These are phyloP conservation scores for Nicotiana noctiflora DNA, from an alignment of 257 asterid genomes.

Conservation along the genomic window DNA sequence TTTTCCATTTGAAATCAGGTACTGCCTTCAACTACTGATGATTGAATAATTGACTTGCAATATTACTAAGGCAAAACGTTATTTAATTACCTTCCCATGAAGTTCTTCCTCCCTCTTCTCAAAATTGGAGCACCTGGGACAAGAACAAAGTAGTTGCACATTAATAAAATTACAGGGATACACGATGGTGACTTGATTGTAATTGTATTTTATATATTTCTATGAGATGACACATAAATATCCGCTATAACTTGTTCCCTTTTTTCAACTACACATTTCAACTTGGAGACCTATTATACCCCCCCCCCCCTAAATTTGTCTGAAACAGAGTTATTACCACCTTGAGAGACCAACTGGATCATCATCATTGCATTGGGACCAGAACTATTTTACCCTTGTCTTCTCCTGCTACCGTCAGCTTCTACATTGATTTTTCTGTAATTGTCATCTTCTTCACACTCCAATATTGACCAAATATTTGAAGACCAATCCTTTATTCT, in stretches of 20 bases:
- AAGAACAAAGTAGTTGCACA: conserved; percentile 15
- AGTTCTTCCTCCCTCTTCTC: conserved; percentile 56
- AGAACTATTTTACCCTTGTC: neutral
- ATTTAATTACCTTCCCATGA: conserved; percentile 46
- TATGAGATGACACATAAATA: neutral
- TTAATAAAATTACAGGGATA: neutral
- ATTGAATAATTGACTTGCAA: neutral
- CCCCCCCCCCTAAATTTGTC: conserved; percentile 4
- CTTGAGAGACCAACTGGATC: neutral
- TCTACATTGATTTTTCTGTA: neutral
- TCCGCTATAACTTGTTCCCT: neutral
- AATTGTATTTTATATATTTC: neutral
- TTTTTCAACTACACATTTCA: neutral
- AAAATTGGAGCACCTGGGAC: conserved; percentile 53
- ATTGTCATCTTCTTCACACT: neutral
- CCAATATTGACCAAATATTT: neutral
- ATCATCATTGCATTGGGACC: no score
- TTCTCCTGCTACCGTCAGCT: neutral
- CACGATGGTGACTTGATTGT: neutral
- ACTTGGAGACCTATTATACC: neutral
- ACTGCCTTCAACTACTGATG: neutral
- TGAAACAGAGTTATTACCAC: neutral
- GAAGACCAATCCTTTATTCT: neutral
- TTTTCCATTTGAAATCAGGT: neutral
- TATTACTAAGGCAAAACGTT: neutral